Evolutionary conservation across 1,139 yeast species (phyloP).

Genomic region (Barnettozyma hawaiiensis): DNA sequence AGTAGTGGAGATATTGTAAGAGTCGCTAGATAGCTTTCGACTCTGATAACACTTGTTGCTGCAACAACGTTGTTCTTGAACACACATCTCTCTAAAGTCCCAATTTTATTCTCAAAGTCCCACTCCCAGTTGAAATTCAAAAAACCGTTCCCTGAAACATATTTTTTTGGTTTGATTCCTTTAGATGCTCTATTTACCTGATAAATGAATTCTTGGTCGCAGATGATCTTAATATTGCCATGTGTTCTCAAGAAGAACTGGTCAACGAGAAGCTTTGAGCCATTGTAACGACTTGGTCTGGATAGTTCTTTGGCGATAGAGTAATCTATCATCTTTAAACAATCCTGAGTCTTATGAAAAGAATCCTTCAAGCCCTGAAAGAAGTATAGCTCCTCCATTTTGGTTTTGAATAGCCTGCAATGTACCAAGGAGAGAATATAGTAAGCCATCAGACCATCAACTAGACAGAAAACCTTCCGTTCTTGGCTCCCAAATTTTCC

Average conservation of each 20-base stretch:
- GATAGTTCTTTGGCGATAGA: neutral
- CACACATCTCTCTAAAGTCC: neutral
- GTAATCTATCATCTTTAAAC: constrained; percentile 1
- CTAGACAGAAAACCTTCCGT: neutral
- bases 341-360: constrained; percentile 1
- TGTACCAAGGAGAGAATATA: constrained; percentile 7
- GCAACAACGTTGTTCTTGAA: neutral
- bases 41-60: neutral
- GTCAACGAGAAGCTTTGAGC: neutral
- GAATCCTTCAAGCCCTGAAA: neutral
- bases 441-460: constrained; percentile 2
- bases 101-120: neutral
- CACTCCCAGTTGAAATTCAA: neutral
- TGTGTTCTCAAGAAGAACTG: neutral
- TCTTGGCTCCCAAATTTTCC: neutral
- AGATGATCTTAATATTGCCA: neutral
- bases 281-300: neutral
- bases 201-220: neutral
- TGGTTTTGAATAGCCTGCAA: constrained; percentile 3
- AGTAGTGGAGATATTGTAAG: neutral
- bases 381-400: constrained; percentile 3
- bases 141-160: neutral
- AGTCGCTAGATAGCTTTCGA: neutral
- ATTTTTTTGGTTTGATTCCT: neutral
- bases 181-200: neutral